Evolutionary conservation across 208 protist species (phyloP).

Genomic region (Crithidia sp.): DNA sequence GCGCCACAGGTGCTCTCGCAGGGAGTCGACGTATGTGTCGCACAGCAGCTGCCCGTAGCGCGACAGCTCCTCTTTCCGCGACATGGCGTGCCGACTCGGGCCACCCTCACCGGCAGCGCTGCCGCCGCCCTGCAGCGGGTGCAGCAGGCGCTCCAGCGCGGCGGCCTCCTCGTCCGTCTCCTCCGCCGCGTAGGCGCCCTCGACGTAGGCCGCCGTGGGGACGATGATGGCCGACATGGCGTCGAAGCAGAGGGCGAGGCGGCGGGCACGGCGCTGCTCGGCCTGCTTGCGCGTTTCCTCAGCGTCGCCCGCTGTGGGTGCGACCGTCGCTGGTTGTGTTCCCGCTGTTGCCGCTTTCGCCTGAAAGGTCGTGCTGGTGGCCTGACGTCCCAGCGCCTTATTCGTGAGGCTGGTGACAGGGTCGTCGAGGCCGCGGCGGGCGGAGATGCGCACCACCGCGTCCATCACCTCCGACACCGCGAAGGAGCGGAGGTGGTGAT

Average conservation of each 20-base stretch:
- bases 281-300: conserved; percentile 15
- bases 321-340: conserved; percentile 1
- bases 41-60: conserved; percentile 73
- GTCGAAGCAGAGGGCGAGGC: conserved; percentile 60
- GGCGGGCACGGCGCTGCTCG: conserved; percentile 24
- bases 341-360: neutral
- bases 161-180: conserved; percentile 3
- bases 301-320: conserved; percentile 7
- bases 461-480: conserved; percentile 79
- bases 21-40: conserved; percentile 78
- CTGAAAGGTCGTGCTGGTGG: conserved; percentile 12
- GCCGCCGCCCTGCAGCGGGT: conserved; percentile 3
- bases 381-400: conserved; percentile 5
- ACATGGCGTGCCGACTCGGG: conserved; percentile 11
- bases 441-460: conserved; percentile 51
- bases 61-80: conserved; percentile 42
- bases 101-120: conserved; percentile 4
- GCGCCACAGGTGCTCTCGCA: conserved; percentile 42
- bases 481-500: conserved; percentile 68
- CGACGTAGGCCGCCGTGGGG: conserved; percentile 25
- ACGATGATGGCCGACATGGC: conserved; percentile 67
- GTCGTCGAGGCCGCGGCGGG: conserved; percentile 13
- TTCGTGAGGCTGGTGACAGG: conserved; percentile 2
- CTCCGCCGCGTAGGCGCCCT: conserved; percentile 6
- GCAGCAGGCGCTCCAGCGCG: conserved; percentile 3